A percentile compares a stretch with the other conserved stretches of the same genome.
These are phyloP conservation scores for Coemansia sp. DNA, from an alignment of 192 early-diverging fungal genomes.

Conservation along the genomic window DNA sequence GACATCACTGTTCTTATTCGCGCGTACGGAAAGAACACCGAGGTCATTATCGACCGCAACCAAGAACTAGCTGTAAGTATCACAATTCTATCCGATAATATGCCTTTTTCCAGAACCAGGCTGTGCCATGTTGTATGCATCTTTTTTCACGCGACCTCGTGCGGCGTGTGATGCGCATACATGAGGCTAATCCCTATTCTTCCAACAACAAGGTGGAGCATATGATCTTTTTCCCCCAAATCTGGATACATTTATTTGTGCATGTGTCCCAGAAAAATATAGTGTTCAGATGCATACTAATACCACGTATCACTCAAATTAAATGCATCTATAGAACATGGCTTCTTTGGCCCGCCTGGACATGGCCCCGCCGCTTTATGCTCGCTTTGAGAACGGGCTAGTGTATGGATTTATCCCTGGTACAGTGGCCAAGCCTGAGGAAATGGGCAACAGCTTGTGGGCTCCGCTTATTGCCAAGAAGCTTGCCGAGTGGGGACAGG, in stretches of 20 bases:
- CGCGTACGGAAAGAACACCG: conserved; percentile 84
- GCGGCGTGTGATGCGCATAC: too few relatives aligned
- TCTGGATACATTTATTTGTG: too few relatives aligned
- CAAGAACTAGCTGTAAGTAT: conserved; percentile 83
- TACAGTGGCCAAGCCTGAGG: conserved; percentile 62
- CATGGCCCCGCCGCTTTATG: conserved; percentile 77
- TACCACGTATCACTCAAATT: neutral
- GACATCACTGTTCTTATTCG: conserved; percentile 73
- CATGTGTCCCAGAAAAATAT: neutral
- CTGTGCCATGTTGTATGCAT: neutral
- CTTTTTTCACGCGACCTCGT: neutral
- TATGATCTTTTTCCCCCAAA: too few relatives aligned
- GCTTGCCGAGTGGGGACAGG: conserved; percentile 80
- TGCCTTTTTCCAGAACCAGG: too few relatives aligned
- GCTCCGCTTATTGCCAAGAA: conserved; percentile 72
- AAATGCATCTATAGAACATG: conserved; percentile 64
- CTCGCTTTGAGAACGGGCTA: conserved; percentile 86
- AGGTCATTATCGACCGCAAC: conserved; percentile 82
- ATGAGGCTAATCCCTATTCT: too few relatives aligned
- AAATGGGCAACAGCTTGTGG: conserved; percentile 73
- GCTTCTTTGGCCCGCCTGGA: conserved; percentile 64
- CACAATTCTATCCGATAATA: neutral
- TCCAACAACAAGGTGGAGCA: too few relatives aligned
- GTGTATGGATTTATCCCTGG: conserved; percentile 88
- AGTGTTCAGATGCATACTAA: neutral